These are phyloP conservation scores for Dactylonectria macrodidyma DNA, from an alignment of 2,329 filamentous ascomycete species.

Conservation along the genomic window DNA sequence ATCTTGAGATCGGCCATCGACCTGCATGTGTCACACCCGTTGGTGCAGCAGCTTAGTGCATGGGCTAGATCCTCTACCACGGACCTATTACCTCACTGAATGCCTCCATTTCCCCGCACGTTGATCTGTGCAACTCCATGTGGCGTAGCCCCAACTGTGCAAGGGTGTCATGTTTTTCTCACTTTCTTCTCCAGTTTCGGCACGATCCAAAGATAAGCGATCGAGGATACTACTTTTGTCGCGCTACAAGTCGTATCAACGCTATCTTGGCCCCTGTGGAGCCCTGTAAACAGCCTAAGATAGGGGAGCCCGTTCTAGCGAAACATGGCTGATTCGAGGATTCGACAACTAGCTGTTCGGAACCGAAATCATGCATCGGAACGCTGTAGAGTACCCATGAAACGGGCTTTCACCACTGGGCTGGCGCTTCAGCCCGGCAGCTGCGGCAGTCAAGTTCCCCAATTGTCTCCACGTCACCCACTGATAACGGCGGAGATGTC, in stretches of 20 bases:
- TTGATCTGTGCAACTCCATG: neutral
- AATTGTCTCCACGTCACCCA: slow-evolving; percentile 2
- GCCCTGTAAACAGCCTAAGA: neutral
- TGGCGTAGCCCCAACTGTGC: neutral
- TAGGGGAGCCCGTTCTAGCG: neutral
- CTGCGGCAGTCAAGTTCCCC: slow-evolving; percentile 1
- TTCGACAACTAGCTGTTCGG: neutral
- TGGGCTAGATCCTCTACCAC: neutral
- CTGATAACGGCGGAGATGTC: slow-evolving; percentile 17
- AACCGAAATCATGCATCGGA: slow-evolving; percentile 9
- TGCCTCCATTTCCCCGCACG: neutral
- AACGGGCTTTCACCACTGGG: neutral
- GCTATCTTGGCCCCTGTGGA: neutral
- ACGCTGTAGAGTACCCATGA: neutral
- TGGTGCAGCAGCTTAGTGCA: neutral
- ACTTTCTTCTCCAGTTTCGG: slow-evolving; percentile 26
- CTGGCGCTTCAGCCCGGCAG: neutral
- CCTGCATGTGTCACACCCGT: too few relatives aligned
- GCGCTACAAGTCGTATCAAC: neutral
- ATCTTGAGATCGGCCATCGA: too few relatives aligned
- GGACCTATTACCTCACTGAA: neutral
- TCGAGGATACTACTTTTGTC: neutral
- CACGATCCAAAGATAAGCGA: slow-evolving; percentile 24
- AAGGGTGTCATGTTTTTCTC: slow-evolving; percentile 21
- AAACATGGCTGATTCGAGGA: neutral